Base-by-base conservation (phyloP, 495 filamentous ascomycete genomes). In the Penicillium desertorum region DNA sequence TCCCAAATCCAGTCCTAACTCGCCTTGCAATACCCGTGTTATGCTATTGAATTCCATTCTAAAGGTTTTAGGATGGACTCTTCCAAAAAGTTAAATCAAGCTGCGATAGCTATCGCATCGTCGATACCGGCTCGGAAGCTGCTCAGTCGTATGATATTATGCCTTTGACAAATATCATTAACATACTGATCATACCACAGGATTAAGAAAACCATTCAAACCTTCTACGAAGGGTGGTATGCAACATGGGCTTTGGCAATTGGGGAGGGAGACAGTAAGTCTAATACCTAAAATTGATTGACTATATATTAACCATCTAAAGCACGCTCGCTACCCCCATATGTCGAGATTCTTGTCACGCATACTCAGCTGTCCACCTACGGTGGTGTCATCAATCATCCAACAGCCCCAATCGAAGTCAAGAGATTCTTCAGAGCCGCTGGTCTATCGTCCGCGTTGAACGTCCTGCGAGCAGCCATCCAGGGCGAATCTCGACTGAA, bases 331-430 rank as follows among this genome's bases (percentile, higher is more conserved):
- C 77, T 88, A 12, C 86, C 87, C 4, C 87, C 87, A 2, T 90
- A 90, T 57, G 86, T 90, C 25, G 85, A 89, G 51, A 90, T 90
- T 47, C 72, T 90, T 14, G 82, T 87, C n/a, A 87, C 81, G 5
- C 87, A 90, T 63, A 88, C 86, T 27, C 79, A 83, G 43, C 65
- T 90, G 19, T 89, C 87, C 25, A 86, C 86, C n/a, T 89, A 89
- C 66, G 82, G 83, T 47, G 82, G 81, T 49, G 85, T 90, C 12
- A 88, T 90, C 64, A 90, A 90, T 64, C 86, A 90, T 59, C 83
- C 84, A 23, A 88, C 86, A 30, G 86, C 86, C 0, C 85, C 87
- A 1, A 70, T 83, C 4, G 84, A 85, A 69, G 86, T 88, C 3
- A 86, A 87, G 37, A 83, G 83, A 41, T 87, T 87, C 67, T 90